phyloP scores from a whole-genome alignment of 139 green algal genomes.

The Micromonas pusilla region DNA sequence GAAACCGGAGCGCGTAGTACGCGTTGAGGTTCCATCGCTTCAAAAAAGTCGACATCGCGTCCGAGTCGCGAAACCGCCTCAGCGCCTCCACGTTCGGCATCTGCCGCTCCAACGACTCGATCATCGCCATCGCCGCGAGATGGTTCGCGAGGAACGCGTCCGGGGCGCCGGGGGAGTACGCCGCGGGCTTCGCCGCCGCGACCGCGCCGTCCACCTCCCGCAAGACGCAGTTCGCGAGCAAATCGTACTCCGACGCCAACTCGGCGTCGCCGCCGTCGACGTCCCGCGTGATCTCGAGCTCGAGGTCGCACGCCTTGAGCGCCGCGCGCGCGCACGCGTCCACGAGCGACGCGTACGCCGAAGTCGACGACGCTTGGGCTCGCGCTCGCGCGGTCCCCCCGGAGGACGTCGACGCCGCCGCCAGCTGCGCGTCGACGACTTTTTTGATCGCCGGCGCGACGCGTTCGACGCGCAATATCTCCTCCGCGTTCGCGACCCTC shows the following conservation, averaged over 20 bases:
- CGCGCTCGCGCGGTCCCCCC: too few relatives aligned
- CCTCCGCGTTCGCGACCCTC: conserved; percentile 47
- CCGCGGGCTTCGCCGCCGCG: conserved; percentile 47
- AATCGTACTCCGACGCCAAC: conserved; percentile 59
- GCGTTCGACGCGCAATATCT: conserved; percentile 41
- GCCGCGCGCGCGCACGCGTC: background rate
- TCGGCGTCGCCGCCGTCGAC: conserved; percentile 40
- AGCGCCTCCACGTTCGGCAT: conserved; percentile 38
- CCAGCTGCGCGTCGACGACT: background rate
- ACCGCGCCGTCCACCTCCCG: conserved; percentile 50
- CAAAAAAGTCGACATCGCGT: conserved; percentile 52
- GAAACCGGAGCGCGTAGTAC: conserved; percentile 68
- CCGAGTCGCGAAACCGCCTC: conserved; percentile 50
- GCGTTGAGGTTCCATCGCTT: conserved; percentile 82
- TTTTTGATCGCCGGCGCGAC: background rate
- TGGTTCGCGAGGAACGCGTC: conserved; percentile 78
- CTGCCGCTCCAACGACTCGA: conserved; percentile 42
- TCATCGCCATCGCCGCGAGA: conserved; percentile 47
- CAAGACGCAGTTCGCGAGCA: conserved; percentile 70
- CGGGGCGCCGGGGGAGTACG: conserved; percentile 77
- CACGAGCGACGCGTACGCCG: too few relatives aligned
- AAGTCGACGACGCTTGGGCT: too few relatives aligned
- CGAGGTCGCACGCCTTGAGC: conserved; percentile 15
- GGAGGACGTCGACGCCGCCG: background rate
- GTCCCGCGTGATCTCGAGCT: conserved; percentile 37